A percentile compares a stretch with the other conserved stretches of the same genome.
These are phyloP conservation scores for Alternaria viburni DNA, from an alignment of 2,329 filamentous ascomycete species.

Conservation along the genomic window DNA sequence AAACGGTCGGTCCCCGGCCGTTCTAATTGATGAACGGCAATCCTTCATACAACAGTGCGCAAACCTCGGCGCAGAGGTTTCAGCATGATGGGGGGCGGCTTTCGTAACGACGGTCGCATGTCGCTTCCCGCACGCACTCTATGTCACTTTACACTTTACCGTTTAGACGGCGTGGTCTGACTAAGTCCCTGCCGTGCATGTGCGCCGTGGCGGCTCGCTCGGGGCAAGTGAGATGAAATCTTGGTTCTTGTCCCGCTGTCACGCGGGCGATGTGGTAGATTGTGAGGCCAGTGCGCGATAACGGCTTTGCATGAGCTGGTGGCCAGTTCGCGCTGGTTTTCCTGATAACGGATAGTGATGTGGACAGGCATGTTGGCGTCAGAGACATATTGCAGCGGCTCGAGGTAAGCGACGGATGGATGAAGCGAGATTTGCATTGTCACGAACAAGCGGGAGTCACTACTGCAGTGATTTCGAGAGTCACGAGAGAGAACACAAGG, in stretches of 20 bases:
- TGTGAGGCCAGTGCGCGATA: background rate
- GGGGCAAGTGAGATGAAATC: background rate
- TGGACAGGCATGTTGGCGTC: slow-evolving; percentile 3
- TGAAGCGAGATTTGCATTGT: slow-evolving; percentile 7
- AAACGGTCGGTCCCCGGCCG: background rate
- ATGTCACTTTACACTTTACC: background rate
- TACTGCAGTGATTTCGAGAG: background rate
- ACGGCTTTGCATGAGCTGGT: background rate
- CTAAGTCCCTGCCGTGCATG: background rate
- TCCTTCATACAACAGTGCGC: background rate
- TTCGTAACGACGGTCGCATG: background rate
- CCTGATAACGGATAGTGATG: background rate
- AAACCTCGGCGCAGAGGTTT: background rate
- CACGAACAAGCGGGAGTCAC: background rate
- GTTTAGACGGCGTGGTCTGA: background rate
- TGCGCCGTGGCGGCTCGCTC: background rate
- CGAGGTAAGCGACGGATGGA: background rate
- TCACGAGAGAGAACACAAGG: background rate
- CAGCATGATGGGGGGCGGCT: background rate
- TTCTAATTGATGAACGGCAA: background rate
- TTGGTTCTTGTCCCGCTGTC: background rate
- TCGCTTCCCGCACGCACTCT: background rate
- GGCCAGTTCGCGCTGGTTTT: background rate
- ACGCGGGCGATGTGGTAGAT: background rate
- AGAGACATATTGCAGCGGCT: background rate